Conservation (phyloP, 2,329 filamentous ascomycete genomes). For the Sarocladiaceae sp. region DNA sequence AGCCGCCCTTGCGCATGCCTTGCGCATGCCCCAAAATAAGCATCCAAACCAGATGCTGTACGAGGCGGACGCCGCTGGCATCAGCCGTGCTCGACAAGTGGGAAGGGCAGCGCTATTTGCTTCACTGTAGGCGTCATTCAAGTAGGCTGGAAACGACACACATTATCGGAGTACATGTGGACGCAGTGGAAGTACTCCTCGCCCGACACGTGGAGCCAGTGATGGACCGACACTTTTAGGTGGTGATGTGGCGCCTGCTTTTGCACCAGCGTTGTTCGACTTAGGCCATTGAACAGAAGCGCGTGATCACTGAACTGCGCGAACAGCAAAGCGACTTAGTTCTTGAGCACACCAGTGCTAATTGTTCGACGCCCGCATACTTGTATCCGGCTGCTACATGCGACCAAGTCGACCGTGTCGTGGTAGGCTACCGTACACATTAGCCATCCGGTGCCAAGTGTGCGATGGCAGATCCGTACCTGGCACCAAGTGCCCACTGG, state of each 20-base stretch:
- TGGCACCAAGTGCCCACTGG: not conserved
- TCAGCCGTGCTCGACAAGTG: too few species aligned
- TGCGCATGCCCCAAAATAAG: too few species aligned
- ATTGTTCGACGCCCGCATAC: too few species aligned
- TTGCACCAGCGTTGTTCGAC: not conserved
- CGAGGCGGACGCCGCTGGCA: too few species aligned
- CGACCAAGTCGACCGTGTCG: too few species aligned
- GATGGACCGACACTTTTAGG: not conserved
- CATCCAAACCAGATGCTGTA: too few species aligned
- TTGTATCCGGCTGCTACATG: too few species aligned
- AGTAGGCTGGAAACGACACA: not conserved
- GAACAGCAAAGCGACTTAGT: not conserved
- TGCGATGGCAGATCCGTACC: not conserved
- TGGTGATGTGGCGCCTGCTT: constrained; percentile 4
- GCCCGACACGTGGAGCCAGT: constrained; percentile 9
- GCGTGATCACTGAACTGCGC: not conserved
- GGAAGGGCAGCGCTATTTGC: too few species aligned
- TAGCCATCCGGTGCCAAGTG: not conserved
- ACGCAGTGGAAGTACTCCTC: not conserved
- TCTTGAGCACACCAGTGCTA: not conserved
- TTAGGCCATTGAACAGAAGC: too few species aligned
- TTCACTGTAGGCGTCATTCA: not conserved
- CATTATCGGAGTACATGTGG: not conserved
- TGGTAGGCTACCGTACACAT: not conserved
- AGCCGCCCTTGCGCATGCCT: too few species aligned